Conservation (phyloP, 1,139 yeast genomes). For the Yarrowia galli region DNA sequence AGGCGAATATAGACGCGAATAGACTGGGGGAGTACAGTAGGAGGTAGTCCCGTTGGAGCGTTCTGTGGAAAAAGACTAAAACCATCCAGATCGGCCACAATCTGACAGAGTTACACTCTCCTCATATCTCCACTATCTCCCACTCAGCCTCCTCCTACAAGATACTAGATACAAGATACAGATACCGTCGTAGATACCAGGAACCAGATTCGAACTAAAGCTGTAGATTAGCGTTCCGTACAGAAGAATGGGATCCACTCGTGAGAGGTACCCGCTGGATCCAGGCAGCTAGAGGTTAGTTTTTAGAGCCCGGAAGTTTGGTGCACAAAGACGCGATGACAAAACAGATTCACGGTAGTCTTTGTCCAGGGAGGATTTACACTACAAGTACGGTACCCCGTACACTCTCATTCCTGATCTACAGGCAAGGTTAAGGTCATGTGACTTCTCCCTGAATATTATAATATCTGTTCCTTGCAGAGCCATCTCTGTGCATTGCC, state of each 20-base stretch:
- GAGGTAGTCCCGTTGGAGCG: too few species aligned
- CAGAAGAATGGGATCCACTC: constrained; percentile 3
- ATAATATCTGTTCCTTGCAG: constrained; percentile 2
- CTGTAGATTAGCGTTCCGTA: constrained; percentile 1
- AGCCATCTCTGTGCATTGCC: constrained; percentile 1
- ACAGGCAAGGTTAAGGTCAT: background rate
- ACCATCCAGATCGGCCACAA: too few species aligned
- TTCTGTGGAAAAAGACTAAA: too few species aligned
- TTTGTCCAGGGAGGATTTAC: too few species aligned
- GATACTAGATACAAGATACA: too few species aligned
- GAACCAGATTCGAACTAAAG: background rate
- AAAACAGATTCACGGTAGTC: background rate
- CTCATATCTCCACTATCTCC: too few species aligned
- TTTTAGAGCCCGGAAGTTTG: background rate
- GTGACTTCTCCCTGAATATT: background rate
- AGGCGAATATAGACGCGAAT: too few species aligned
- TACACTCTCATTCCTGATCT: constrained; percentile 6
- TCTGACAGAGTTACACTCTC: too few species aligned
- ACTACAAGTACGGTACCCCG: too few species aligned
- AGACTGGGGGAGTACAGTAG: too few species aligned
- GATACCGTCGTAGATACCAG: too few species aligned
- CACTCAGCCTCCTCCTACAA: background rate
- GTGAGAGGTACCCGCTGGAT: background rate
- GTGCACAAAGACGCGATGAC: background rate
- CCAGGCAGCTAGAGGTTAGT: background rate